Conservation (phyloP, 805 yeast genomes). For the Kuraishia hungarica region DNA sequence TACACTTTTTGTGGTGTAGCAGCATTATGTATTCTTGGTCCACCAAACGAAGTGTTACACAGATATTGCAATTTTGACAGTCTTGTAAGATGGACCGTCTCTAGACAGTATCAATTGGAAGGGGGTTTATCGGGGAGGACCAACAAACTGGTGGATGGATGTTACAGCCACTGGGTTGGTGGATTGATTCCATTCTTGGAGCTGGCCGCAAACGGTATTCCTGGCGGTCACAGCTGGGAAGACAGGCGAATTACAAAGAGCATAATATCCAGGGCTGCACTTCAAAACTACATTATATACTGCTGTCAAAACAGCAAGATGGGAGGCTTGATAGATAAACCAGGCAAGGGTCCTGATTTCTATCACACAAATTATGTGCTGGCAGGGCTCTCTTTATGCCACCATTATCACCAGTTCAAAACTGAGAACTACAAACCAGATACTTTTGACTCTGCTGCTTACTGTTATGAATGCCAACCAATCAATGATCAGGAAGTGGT, state of each 20-base stretch:
- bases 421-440: constrained; percentile 1
- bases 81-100: constrained; percentile 58
- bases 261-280: constrained; percentile 41
- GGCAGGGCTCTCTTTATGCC: constrained; percentile 62
- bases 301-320: constrained; percentile 59
- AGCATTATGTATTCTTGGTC: constrained; percentile 38
- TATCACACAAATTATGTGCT: constrained; percentile 87
- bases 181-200: constrained; percentile 62
- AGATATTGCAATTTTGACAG: constrained; percentile 35
- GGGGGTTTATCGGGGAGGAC: constrained; percentile 89
- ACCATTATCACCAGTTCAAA: constrained; percentile 28
- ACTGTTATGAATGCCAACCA: constrained; percentile 16
- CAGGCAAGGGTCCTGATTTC: constrained; percentile 70
- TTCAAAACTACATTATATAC: constrained; percentile 57
- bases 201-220: constrained; percentile 26
- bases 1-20: constrained; percentile 88
- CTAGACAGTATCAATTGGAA: constrained; percentile 64
- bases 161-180: constrained; percentile 95
- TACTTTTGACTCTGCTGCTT: constrained; percentile 13
- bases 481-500: constrained; percentile 11
- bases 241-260: background rate
- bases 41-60: constrained; percentile 23
- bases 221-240: background rate
- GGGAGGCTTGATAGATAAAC: constrained; percentile 88
- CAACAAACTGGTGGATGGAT: constrained; percentile 91